Evolutionary conservation across 192 early-diverging fungal genomes (phyloP), one percentile per base, ranked within the genome.

Genomic region (Podochytrium sp.): DNA sequence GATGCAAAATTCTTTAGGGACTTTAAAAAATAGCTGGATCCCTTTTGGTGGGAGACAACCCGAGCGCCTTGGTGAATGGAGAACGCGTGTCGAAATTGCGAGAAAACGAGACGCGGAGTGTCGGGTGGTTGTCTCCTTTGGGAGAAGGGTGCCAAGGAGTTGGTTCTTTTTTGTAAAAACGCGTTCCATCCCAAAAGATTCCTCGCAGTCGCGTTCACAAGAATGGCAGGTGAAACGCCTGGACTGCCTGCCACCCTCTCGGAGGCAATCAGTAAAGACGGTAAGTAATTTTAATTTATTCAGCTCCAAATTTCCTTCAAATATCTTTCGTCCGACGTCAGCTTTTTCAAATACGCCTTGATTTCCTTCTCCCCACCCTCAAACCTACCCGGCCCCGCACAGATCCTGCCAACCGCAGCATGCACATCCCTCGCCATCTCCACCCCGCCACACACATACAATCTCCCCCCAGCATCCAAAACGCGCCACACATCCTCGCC

Each of bases 381-480:
- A n/a, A 88, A 52, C 1, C 81, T 68, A 2, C 77, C 87, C 58
- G 87, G 66, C 27, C 86, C 74, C 2, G 67, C 70, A 0, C 93
- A 37, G 43, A 96, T 86, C 32, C 90, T 86, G 1, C 83, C 85
- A 33, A 98, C 77, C 6, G 90, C 87, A 35, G 88, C 86, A 69
- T 98, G 89, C 18, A 98, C 93, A 43, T 88, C 91, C 75, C 90
- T 92, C 40, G 92, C 94, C 94, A 96, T 97, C 4, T 92, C 91
- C 18, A 76, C 80, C 42, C 76, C 81, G 34, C 85, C 85, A 67
- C 85, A 86, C 23, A 81, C 81, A 50, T 64, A 85, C 49, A 74
- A 12, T 7, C 16, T 38, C 0, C 65, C 71, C 16, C 40, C 58
- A 12, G 29, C 33, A 1, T 71, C 69, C 14, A 10, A 3, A 43